Base-by-base conservation (phyloP, 2,329 filamentous ascomycete species). In the Fusarium guadeloupense region DNA sequence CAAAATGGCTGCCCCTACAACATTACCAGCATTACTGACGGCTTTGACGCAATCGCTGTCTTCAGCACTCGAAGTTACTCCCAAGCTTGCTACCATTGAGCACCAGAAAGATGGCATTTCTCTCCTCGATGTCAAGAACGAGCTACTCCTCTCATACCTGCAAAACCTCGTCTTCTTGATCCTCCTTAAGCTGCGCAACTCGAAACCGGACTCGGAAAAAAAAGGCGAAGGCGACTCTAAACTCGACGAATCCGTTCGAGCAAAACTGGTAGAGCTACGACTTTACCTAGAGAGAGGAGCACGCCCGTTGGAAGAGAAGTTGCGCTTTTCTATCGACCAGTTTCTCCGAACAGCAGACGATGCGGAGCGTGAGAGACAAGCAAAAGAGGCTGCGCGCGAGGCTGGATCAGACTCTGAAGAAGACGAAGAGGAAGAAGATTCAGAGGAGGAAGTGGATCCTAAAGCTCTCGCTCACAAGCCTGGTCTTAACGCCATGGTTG, bases 291-390 rank as follows among this genome's bases (percentile, higher is more conserved):
- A 99, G 71, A 93, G 93, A 73, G 96, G 95, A 64, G 91, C 97
- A 4, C 87, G 91, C 14, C 95, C 95, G 0, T 79, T 98, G 14
- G 96, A 99, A 77, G 89, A 90, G 66, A 91, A 93, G 69, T 78
- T 99, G 59, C 94, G 93, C 66, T 99, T 97, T 77, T 93, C 97
- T 74, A 92, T 99, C 70, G 94, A 98, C 76, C 95, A 96, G 72
- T 93, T 97, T 21, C 82, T 99, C 17, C 90, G 92, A 62, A 91
- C 92, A 0, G 93, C 93, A 30, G 91, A 96, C 59, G 89, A 94
- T 66, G 83, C 86, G 5, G 84, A 88, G 61, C 80, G 76, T 69
- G 43, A 77, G 70, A 75, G 75, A 4, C 77, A 78, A 38, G 71
- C 73, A 3, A 75, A 74, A 9, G 70, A 67, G 23, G 58, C 67